These are phyloP conservation scores for Komagataella pseudopastoris DNA, from an alignment of 805 yeast genomes.

Conservation along the genomic window DNA sequence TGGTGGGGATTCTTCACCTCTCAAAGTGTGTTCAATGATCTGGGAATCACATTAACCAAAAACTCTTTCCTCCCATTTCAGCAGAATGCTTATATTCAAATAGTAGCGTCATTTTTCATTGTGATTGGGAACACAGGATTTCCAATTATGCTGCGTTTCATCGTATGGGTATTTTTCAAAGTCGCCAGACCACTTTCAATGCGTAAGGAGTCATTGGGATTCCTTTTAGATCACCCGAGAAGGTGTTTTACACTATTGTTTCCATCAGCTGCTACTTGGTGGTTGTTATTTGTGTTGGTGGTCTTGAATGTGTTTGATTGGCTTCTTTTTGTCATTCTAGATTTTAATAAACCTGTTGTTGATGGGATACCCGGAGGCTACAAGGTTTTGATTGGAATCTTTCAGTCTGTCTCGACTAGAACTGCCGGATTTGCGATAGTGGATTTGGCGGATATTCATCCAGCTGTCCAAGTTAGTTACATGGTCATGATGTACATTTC, in stretches of 20 bases:
- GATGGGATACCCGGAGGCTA: conserved; percentile 48
- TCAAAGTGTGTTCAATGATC: conserved; percentile 69
- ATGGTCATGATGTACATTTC: conserved; percentile 98
- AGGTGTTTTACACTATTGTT: conserved; percentile 89
- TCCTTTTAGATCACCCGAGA: conserved; percentile 88
- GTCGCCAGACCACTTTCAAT: conserved; percentile 52
- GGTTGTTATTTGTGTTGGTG: conserved; percentile 69
- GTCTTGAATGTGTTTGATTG: conserved; percentile 66
- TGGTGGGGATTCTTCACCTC: conserved; percentile 95
- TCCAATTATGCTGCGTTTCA: conserved; percentile 68
- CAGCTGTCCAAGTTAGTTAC: conserved; percentile 88
- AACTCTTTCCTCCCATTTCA: conserved; percentile 65
- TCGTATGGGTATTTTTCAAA: conserved; percentile 70
- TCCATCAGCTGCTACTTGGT: conserved; percentile 92
- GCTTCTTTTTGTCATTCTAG: conserved; percentile 68
- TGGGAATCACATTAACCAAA: conserved; percentile 74
- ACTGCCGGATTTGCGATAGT: conserved; percentile 85
- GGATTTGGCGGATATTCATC: conserved; percentile 57
- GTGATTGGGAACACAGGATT: conserved; percentile 93
- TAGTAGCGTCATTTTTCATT: conserved; percentile 56
- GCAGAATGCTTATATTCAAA: conserved; percentile 47
- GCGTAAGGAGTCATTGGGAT: conserved; percentile 65
- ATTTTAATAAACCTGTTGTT: conserved; percentile 40
- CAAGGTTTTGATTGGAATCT: conserved; percentile 69
- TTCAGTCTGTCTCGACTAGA: conserved; percentile 85